phyloP scores from a whole-genome alignment of 768 basidiomycete genomes.

The Hortiboletus flavorubellus region DNA sequence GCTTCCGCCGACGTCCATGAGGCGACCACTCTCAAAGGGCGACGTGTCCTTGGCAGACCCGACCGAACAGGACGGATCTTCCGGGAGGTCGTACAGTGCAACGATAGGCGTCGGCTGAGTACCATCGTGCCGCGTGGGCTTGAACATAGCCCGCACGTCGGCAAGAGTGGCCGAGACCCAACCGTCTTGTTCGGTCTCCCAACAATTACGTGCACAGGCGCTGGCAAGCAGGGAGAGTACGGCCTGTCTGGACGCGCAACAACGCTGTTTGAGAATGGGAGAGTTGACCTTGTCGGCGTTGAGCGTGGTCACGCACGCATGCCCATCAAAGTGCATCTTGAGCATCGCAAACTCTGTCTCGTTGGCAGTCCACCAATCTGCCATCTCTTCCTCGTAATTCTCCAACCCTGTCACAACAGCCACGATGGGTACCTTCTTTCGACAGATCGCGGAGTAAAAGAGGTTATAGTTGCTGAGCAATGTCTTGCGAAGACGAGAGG shows the following conservation, averaged over 20 bases:
- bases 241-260: constrained; percentile 23
- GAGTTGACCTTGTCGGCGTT: constrained; percentile 28
- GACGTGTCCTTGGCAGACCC: constrained; percentile 9
- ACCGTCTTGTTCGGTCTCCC: constrained; percentile 19
- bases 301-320: constrained; percentile 40
- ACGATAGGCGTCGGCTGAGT: constrained; percentile 16
- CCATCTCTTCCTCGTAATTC: constrained; percentile 31
- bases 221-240: constrained; percentile 20
- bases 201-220: constrained; percentile 21
- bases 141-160: constrained; percentile 25
- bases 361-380: constrained; percentile 35
- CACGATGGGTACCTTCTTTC: constrained; percentile 36
- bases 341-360: constrained; percentile 24
- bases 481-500: constrained; percentile 26
- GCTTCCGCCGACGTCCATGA: constrained; percentile 20
- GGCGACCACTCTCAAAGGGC: constrained; percentile 20
- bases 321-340: constrained; percentile 33
- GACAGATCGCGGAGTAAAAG: constrained; percentile 36
- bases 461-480: constrained; percentile 36
- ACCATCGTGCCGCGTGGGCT: constrained; percentile 3
- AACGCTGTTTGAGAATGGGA: constrained; percentile 26
- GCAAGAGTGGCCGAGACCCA: constrained; percentile 22
- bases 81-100: constrained; percentile 23
- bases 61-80: background rate
- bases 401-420: constrained; percentile 37